Percentiles rank a stretch among this genome's conserved stretches.
Evolutionary conservation across 805 yeast genomes (phyloP).

Genomic region (Candida maris): DNA sequence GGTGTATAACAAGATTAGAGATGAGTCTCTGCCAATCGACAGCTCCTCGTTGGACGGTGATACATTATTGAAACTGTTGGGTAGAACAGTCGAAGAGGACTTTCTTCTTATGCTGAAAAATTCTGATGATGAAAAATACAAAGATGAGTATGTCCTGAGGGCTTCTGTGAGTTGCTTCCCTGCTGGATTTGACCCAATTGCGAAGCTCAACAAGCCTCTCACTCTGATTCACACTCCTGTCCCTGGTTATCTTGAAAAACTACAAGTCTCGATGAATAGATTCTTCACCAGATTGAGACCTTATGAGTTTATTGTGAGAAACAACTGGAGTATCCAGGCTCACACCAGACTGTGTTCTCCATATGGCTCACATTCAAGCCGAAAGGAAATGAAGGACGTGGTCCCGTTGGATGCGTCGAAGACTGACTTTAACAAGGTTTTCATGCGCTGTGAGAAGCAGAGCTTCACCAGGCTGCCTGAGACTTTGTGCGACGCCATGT

Average conservation of each 20-base stretch:
- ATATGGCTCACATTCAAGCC: constrained; percentile 38
- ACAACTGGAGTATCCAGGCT: constrained; percentile 69
- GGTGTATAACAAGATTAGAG: constrained; percentile 39
- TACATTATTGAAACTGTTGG: constrained; percentile 18
- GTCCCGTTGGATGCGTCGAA: constrained; percentile 32
- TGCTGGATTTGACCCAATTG: constrained; percentile 66
- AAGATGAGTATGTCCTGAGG: constrained; percentile 55
- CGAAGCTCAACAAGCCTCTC: constrained; percentile 49
- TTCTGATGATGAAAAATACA: constrained; percentile 33
- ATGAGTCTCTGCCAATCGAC: constrained; percentile 36
- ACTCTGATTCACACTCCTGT: constrained; percentile 68
- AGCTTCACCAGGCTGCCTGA: constrained; percentile 49
- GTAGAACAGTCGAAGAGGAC: constrained; percentile 55
- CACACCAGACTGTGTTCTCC: constrained; percentile 50
- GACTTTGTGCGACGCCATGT: constrained; percentile 44
- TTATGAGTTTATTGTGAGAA: constrained; percentile 55
- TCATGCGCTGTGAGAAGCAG: constrained; percentile 60
- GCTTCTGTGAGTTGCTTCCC: constrained; percentile 63
- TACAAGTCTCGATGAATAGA: constrained; percentile 61
- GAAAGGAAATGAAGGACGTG: constrained; percentile 33
- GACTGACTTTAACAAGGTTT: constrained; percentile 45
- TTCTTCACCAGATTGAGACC: constrained; percentile 57
- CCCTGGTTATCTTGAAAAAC: constrained; percentile 56
- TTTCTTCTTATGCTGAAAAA: constrained; percentile 48
- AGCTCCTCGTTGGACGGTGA: constrained; percentile 6